A percentile compares a stretch with the other conserved stretches of the same genome.
Conservation (phyloP, 306 rosid species). For the Prunus mongolica region DNA sequence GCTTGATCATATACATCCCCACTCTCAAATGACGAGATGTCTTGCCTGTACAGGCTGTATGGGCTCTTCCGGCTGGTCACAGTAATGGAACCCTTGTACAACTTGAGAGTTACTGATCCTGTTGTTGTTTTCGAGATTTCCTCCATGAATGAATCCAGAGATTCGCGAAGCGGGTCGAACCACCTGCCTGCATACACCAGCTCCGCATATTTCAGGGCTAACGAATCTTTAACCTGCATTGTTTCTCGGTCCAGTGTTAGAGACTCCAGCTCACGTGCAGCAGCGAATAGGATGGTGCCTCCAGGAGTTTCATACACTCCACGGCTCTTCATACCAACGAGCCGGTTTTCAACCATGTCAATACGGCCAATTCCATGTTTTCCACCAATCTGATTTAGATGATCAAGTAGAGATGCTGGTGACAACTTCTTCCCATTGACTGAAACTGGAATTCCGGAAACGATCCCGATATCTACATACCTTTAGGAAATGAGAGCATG, state of each 20-base stretch:
- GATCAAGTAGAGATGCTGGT: conserved; percentile 72
- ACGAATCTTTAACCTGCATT: conserved; percentile 61
- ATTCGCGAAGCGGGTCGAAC: conserved; percentile 90
- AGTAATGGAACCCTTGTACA: conserved; percentile 73
- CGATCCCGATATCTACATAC: conserved; percentile 72
- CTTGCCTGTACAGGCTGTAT: conserved; percentile 78
- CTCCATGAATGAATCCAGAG: conserved; percentile 90
- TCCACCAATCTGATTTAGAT: conserved; percentile 82
- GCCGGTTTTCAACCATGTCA: conserved; percentile 94
- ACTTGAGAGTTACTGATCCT: conserved; percentile 67
- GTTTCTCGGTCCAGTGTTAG: conserved; percentile 81
- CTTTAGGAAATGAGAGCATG: conserved; percentile 33
- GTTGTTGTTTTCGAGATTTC: conserved; percentile 73
- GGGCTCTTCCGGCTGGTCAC: conserved; percentile 65
- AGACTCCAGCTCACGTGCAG: conserved; percentile 71
- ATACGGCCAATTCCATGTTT: conserved; percentile 82
- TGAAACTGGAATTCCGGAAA: conserved; percentile 70
- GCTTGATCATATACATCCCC: conserved; percentile 88
- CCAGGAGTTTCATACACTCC: conserved; percentile 98
- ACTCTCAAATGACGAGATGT: conserved; percentile 86
- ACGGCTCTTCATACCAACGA: conserved; percentile 93
- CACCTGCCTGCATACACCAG: conserved; percentile 93
- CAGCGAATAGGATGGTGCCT: conserved; percentile 81
- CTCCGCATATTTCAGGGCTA: conserved; percentile 87
- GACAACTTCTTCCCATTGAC: conserved; percentile 68